Evolutionary conservation across 352 stramenopile species (phyloP).

Genomic region (Phytophthora hibernalis): DNA sequence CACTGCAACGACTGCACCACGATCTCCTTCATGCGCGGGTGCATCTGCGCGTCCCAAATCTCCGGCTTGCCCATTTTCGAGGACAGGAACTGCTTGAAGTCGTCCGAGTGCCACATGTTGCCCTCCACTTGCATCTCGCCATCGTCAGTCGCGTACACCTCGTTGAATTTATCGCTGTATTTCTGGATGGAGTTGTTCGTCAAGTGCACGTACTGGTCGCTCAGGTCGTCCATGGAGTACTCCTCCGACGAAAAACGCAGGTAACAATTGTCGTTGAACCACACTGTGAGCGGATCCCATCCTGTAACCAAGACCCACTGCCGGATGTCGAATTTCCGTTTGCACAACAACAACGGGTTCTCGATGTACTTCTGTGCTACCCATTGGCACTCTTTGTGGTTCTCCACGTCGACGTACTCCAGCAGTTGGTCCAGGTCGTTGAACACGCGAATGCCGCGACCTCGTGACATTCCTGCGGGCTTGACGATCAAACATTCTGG

Average conservation of each 20-base stretch:
- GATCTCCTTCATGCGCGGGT: slow-evolving; percentile 89
- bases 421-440: slow-evolving; percentile 84
- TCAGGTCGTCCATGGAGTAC: slow-evolving; percentile 81
- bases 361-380: slow-evolving; percentile 92
- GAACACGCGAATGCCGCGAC: slow-evolving; percentile 90
- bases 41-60: slow-evolving; percentile 60
- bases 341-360: slow-evolving; percentile 86
- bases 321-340: slow-evolving; percentile 93
- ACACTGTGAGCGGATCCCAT: slow-evolving; percentile 95
- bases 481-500: slow-evolving; percentile 95
- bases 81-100: slow-evolving; percentile 66
- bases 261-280: slow-evolving; percentile 94
- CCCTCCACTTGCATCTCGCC: slow-evolving; percentile 64
- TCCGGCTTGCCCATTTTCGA: slow-evolving; percentile 38
- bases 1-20: slow-evolving; percentile 85
- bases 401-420: slow-evolving; percentile 87
- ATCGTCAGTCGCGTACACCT: slow-evolving; percentile 74
- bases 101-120: slow-evolving; percentile 85
- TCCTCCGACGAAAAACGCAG: slow-evolving; percentile 90
- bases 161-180: slow-evolving; percentile 90
- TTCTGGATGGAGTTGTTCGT: slow-evolving; percentile 96
- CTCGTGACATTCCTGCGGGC: slow-evolving; percentile 86
- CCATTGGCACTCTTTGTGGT: slow-evolving; percentile 87
- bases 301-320: slow-evolving; percentile 94
- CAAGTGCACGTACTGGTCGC: slow-evolving; percentile 92